Percentiles rank a stretch among this genome's conserved stretches.
phyloP scores from a whole-genome alignment of 352 stramenopile species.

The Phytopythium chamaehyphon region DNA sequence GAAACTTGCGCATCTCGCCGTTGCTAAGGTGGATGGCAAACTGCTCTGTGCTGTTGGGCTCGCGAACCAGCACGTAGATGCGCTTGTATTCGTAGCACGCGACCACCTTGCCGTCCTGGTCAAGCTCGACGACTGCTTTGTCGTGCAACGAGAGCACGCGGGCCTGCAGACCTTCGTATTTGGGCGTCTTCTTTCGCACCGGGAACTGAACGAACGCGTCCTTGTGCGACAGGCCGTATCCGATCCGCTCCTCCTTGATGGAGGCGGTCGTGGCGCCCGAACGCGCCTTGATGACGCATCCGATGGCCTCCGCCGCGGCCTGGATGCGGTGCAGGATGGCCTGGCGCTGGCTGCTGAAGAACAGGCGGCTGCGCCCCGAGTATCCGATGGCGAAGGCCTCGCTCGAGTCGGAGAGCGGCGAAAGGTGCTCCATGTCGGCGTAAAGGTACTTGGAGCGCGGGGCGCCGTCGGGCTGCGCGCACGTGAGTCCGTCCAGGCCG shows the following conservation, averaged over 20 bases:
- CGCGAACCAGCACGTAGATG: conserved; percentile 69
- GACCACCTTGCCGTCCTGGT: conserved; percentile 43
- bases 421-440: conserved; percentile 77
- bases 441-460: conserved; percentile 77
- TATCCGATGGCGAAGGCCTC: conserved; percentile 70
- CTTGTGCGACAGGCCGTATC: conserved; percentile 41
- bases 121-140: conserved; percentile 65
- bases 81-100: conserved; percentile 58
- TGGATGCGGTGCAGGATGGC: conserved; percentile 56
- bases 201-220: conserved; percentile 69
- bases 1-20: conserved; percentile 53
- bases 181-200: conserved; percentile 64
- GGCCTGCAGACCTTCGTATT: conserved; percentile 42
- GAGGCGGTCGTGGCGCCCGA: conserved; percentile 30
- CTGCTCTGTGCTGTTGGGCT: conserved; percentile 30
- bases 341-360: conserved; percentile 60
- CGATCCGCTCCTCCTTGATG: conserved; percentile 40
- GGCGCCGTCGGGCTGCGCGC: conserved; percentile 29
- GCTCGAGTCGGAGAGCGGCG: conserved; percentile 41
- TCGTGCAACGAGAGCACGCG: conserved; percentile 66
- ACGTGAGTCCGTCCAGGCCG: conserved; percentile 50
- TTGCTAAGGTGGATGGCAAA: conserved; percentile 80
- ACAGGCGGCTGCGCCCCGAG: conserved; percentile 55
- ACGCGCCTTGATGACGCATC: conserved; percentile 40
- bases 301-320: conserved; percentile 48